Evolutionary conservation across 257 asterid genomes (phyloP), one percentile per base, ranked within the genome.

Genomic region (Forsythia suspensa): DNA sequence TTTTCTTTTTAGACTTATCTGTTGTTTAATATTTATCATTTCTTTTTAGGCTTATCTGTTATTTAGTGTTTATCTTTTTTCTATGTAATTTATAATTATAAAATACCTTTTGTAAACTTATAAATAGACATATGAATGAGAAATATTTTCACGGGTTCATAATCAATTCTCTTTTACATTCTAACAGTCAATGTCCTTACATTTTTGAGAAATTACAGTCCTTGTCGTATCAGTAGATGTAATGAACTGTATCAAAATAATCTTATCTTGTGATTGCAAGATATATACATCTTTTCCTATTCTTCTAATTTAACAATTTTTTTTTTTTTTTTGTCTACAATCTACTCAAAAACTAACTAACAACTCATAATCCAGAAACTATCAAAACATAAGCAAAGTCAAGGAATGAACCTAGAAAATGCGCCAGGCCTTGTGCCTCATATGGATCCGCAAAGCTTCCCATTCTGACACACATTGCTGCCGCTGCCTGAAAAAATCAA

Each of bases 361-460:
- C 7, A 1, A 24, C 38, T 21, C 15, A 1, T 9, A 29, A 20
- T 3, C 6, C 39, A 63, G 7, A 63, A 21, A 7, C 70, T 63
- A 57, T 21, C 21, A 57, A 57, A 57, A 7, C 34, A 18, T 55
- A 18, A 55, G 55, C 55, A 46, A 72, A 21, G 57, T 75, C 12
- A 75, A 63, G 52, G 43, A 80, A 48, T 79, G 80, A 85, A 92
- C 97, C 97, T 89, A 96, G 90, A 85, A 94, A 94, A 83, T 96
- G 99, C 34, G 98, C 94, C 76, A 96, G 88, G 72, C 98, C 99
- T 91, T 94, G 99, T 20, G 97, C 99, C 78, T 92, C 97, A 61
- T 85, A 79, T 83, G 99, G 99, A 89, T 94, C 98, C 74, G 87
- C 78, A 82, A 96, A 92, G 85, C 98, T 96, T 72, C 99, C 98